phyloP scores from a whole-genome alignment of 208 protist genomes.

The Wallacemonas sp. region DNA sequence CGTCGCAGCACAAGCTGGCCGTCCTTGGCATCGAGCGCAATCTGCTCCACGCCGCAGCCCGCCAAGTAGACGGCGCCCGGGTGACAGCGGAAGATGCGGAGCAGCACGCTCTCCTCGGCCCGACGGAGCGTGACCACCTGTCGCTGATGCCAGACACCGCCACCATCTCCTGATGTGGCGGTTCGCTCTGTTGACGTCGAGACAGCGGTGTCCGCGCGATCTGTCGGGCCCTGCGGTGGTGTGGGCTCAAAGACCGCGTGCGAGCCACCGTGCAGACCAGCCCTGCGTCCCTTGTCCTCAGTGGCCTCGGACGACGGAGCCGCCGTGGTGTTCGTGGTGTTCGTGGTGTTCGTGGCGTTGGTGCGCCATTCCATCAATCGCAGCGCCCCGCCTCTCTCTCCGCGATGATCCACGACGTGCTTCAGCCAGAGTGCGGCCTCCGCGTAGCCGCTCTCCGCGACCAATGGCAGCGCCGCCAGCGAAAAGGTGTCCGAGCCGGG shows the following conservation, averaged over 20 bases:
- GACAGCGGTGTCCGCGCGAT: slow-evolving; percentile 12
- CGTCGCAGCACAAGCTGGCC: slow-evolving; percentile 46
- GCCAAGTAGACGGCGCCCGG: slow-evolving; percentile 34
- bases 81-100: slow-evolving; percentile 68
- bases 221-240: slow-evolving; percentile 4
- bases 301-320: too few species aligned
- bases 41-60: slow-evolving; percentile 57
- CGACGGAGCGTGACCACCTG: slow-evolving; percentile 40
- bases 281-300: too few species aligned
- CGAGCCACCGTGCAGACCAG: too few species aligned
- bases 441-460: slow-evolving; percentile 30
- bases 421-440: slow-evolving; percentile 19
- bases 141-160: slow-evolving; percentile 7
- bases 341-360: too few species aligned
- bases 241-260: slow-evolving; percentile 5
- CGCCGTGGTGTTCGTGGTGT: too few species aligned
- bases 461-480: slow-evolving; percentile 22
- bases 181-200: slow-evolving; percentile 23
- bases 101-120: slow-evolving; percentile 63
- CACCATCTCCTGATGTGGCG: too few species aligned
- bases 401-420: slow-evolving; percentile 1
- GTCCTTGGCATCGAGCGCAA: slow-evolving; percentile 35
- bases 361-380: neutral
- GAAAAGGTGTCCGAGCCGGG: neutral
- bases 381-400: neutral